These are phyloP conservation scores for Parasarocladium wereldwijsianum DNA, from an alignment of 2,329 filamentous ascomycete genomes.

Conservation along the genomic window DNA sequence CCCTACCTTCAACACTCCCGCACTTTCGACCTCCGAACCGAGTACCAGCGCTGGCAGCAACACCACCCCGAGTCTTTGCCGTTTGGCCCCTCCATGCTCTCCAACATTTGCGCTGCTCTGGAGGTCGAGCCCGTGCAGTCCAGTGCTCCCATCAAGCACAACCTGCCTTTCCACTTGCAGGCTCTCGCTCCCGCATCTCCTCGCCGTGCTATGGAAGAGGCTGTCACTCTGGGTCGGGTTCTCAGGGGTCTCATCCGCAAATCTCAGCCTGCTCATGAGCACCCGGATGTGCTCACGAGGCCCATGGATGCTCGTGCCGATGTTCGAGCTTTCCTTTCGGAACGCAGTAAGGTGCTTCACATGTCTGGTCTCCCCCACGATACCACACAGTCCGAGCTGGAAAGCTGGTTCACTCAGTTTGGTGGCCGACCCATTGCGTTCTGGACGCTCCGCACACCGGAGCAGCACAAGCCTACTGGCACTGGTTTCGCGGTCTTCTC, in stretches of 20 bases:
- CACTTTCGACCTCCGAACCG: slow-evolving; percentile 90
- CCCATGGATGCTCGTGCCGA: slow-evolving; percentile 96
- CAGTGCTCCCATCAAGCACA: slow-evolving; percentile 96
- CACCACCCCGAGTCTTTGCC: slow-evolving; percentile 95
- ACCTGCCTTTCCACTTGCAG: slow-evolving; percentile 93
- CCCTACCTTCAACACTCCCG: slow-evolving; percentile 96
- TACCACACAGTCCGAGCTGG: slow-evolving; percentile 94
- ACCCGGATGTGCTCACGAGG: slow-evolving; percentile 84
- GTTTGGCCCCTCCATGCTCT: slow-evolving; percentile 86
- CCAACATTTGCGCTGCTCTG: slow-evolving; percentile 94
- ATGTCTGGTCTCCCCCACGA: slow-evolving; percentile 96
- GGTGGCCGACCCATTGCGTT: slow-evolving; percentile 96
- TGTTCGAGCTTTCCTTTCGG: slow-evolving; percentile 86
- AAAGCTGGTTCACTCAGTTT: slow-evolving; percentile 99
- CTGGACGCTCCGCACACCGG: slow-evolving; percentile 93
- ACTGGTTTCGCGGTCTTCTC: slow-evolving; percentile 98
- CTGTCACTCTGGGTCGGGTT: slow-evolving; percentile 83
- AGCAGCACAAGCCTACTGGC: slow-evolving; percentile 98
- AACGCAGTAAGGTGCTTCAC: slow-evolving; percentile 95
- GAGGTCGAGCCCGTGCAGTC: slow-evolving; percentile 97
- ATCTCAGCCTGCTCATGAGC: slow-evolving; percentile 84
- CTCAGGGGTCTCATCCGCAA: slow-evolving; percentile 88
- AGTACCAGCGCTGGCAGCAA: slow-evolving; percentile 97
- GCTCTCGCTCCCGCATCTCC: slow-evolving; percentile 90
- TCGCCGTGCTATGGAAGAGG: slow-evolving; percentile 93